Evolutionary conservation across 2,329 filamentous ascomycete species (phyloP), one percentile per base, ranked within the genome.

Genomic region (Neonectria punicea): DNA sequence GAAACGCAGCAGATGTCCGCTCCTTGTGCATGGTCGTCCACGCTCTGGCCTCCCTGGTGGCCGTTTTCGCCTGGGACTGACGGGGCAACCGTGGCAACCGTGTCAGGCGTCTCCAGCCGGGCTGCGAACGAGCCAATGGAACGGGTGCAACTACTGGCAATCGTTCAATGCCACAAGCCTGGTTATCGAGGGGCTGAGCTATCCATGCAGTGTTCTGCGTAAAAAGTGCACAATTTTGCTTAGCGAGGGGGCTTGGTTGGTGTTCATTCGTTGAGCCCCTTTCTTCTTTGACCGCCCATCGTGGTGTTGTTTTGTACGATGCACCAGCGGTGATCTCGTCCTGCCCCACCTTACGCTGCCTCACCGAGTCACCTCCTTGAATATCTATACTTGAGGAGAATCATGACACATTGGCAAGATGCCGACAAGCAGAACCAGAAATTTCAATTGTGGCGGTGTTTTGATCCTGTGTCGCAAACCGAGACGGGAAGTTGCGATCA

Each of bases 31-130:
- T 66, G 74, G 74, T 69, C 66, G 58, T 72, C 58, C 65, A 70
- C 62, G 73, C 72, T 64, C 67, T 72, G 68, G 62, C 71, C 67
- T 68, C 71, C 65, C 56, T 67, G 66, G 46, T 67, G 61, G 39
- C 67, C 61, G 67, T 65, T 70, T 70, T 63, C 59, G 53, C 71
- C 69, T 70, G 74, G 71, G 62, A 70, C 75, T 79, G 77, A 76
- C 78, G 70, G 76, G 77, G 75, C 75, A 77, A 77, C 75, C 64
- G 65, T 59, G 57, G 44, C 56, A 64, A 39, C 36, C 36, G 36
- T 39, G 36, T 39, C 36, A 39, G 36, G 34, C 51, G 53, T 57
- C 53, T 44, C 54, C 43, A 66, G 65, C 67, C 67, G 66, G 58
- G 61, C 56, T 5, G 9, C 20, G 4, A 28, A 34, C 66, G 61